phyloP scores from a whole-genome alignment of 768 basidiomycete genomes.

The Artomyces pyxidatus region DNA sequence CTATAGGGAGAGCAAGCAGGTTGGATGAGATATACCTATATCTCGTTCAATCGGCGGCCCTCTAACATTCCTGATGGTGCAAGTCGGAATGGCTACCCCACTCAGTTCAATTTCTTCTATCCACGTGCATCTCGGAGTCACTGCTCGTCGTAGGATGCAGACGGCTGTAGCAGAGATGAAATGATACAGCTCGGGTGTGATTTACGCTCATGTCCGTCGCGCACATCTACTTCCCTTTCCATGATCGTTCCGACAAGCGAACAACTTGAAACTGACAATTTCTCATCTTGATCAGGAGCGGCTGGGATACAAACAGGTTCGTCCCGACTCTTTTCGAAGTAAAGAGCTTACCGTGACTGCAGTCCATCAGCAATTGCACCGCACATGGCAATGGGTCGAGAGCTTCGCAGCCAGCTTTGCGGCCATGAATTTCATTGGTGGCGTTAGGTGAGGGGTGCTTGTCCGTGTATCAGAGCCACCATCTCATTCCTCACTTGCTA shows the following conservation, averaged over 20 bases:
- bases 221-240: constrained; percentile 36
- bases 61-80: constrained; percentile 43
- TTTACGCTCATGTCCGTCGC: constrained; percentile 89
- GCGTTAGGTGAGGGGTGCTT: constrained; percentile 55
- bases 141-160: constrained; percentile 20
- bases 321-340: constrained; percentile 7
- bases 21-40: constrained; percentile 22
- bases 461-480: not conserved
- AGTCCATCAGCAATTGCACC: constrained; percentile 87
- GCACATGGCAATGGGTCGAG: constrained; percentile 76
- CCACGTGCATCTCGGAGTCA: constrained; percentile 21
- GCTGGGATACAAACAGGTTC: constrained; percentile 76
- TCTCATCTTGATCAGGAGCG: constrained; percentile 46
- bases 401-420: constrained; percentile 86
- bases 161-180: constrained; percentile 59
- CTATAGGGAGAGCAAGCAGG: constrained; percentile 21
- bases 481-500: constrained; percentile 23
- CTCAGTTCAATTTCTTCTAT: constrained; percentile 42
- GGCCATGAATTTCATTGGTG: constrained; percentile 86
- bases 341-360: not conserved
- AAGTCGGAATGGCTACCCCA: constrained; percentile 86
- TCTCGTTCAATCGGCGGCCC: constrained; percentile 63
- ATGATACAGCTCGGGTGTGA: constrained; percentile 98
- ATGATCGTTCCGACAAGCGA: constrained; percentile 30
- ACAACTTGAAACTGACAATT: constrained; percentile 40